Conservation (phyloP, 371 early-diverging fungal species). For the Mortierella sp. region DNA sequence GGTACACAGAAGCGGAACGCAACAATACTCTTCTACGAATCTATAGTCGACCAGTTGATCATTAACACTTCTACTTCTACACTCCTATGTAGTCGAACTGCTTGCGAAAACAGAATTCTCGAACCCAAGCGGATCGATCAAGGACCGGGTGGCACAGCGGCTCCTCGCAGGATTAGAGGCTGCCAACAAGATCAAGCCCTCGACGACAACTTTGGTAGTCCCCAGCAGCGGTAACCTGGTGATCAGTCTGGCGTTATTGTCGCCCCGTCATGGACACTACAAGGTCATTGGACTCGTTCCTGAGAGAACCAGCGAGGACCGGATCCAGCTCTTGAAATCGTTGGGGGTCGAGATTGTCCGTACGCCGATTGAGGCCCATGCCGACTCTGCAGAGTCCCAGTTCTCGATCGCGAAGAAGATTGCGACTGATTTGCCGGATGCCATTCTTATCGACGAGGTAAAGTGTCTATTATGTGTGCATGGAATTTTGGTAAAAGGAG, state of each 20-base stretch:
- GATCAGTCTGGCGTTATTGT: constrained; percentile 62
- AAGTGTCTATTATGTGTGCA: not conserved
- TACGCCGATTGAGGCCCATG: constrained; percentile 79
- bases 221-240: constrained; percentile 82
- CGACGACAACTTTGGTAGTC: constrained; percentile 70
- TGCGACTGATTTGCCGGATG: constrained; percentile 65
- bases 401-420: constrained; percentile 76
- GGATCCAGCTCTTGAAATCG: constrained; percentile 79
- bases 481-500: not conserved
- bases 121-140: constrained; percentile 82
- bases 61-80: not conserved
- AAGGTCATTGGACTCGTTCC: constrained; percentile 78
- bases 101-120: constrained; percentile 81
- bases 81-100: constrained; percentile 58
- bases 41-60: not conserved
- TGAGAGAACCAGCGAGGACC: constrained; percentile 80
- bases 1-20: constrained; percentile 7
- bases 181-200: constrained; percentile 42
- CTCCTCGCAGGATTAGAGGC: constrained; percentile 57
- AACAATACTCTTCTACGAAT: not conserved
- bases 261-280: constrained; percentile 60
- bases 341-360: constrained; percentile 84
- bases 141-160: constrained; percentile 81
- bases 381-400: constrained; percentile 80
- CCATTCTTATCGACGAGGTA: constrained; percentile 81